A percentile compares a stretch with the other conserved stretches of the same genome.
Evolutionary conservation across 371 early-diverging fungal genomes (phyloP).

Genomic region (Actinomortierella wolfii): DNA sequence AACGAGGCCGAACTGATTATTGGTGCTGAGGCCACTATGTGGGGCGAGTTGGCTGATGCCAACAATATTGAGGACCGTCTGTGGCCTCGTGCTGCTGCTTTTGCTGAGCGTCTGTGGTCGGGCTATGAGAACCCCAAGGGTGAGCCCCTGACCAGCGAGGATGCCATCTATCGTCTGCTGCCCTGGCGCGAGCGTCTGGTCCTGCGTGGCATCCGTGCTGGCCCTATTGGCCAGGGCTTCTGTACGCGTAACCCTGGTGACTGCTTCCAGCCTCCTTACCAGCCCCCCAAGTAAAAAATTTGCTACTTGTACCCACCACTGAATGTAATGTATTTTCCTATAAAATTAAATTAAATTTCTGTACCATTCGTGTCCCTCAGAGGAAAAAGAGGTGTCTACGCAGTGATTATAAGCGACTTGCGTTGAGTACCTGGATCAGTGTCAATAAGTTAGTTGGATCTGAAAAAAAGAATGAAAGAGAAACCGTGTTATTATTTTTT

Average conservation of each 20-base stretch:
- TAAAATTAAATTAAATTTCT: no score
- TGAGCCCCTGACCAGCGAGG: constrained; percentile 52
- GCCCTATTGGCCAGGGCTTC: constrained; percentile 71
- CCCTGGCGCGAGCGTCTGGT: constrained; percentile 73
- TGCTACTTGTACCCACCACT: no score
- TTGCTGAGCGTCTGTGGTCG: constrained; percentile 77
- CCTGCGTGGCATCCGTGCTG: constrained; percentile 68
- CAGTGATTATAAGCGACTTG: no score
- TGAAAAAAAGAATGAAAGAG: no score
- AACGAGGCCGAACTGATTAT: constrained; percentile 41
- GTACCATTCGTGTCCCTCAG: no score
- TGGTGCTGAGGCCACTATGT: constrained; percentile 66
- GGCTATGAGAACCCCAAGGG: constrained; percentile 62
- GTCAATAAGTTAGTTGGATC: no score
- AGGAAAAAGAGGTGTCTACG: no score
- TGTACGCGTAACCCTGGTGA: constrained; percentile 64
- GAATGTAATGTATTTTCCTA: no score
- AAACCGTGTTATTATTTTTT: no score
- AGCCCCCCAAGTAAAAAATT: no score
- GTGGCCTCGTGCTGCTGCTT: constrained; percentile 77
- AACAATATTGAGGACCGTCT: constrained; percentile 61
- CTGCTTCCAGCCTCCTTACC: constrained; percentile 33
- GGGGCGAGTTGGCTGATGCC: constrained; percentile 75
- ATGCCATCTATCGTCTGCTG: constrained; percentile 69
- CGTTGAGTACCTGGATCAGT: no score